A percentile compares a stretch with the other conserved stretches of the same genome.
Conservation (phyloP, 176 grass and related monocot genomes). For the Musa beccarii region DNA sequence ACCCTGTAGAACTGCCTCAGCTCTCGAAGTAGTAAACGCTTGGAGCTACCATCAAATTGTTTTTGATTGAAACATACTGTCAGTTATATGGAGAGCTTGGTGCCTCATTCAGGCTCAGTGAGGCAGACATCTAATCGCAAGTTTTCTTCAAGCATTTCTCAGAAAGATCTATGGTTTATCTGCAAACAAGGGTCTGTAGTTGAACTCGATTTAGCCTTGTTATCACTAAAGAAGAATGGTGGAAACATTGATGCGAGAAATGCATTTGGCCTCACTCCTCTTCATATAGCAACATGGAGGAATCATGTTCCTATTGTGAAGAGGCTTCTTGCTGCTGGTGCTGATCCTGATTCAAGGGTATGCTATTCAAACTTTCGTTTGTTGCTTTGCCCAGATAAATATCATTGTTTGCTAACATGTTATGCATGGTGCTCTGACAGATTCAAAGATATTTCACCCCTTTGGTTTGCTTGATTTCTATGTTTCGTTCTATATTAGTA, state of each 20-base stretch:
- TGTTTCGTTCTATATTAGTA: not conserved
- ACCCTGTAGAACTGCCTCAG: not conserved
- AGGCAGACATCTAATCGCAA: constrained; percentile 59
- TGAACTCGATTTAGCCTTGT: constrained; percentile 77
- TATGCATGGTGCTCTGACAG: not conserved
- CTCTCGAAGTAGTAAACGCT: not conserved
- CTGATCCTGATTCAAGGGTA: constrained; percentile 98
- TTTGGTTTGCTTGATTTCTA: not conserved
- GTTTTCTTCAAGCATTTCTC: constrained; percentile 42
- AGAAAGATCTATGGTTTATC: constrained; percentile 71
- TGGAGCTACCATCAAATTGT: not conserved
- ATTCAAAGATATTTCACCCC: not conserved
- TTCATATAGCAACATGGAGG: constrained; percentile 97
- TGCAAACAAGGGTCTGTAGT: constrained; percentile 84
- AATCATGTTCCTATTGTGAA: constrained; percentile 83
- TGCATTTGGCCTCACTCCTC: constrained; percentile 84
- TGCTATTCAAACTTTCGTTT: constrained; percentile 9
- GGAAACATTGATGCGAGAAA: constrained; percentile 71
- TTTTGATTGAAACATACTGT: constrained; percentile 19
- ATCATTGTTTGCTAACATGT: not conserved
- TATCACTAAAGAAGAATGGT: constrained; percentile 71
- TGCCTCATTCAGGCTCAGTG: constrained; percentile 40
- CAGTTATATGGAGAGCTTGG: constrained; percentile 49
- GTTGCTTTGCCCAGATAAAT: not conserved
- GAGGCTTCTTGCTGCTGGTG: constrained; percentile 67